These are phyloP conservation scores for Fusarium siculi DNA, from an alignment of 2,329 filamentous ascomycete species.

Conservation along the genomic window DNA sequence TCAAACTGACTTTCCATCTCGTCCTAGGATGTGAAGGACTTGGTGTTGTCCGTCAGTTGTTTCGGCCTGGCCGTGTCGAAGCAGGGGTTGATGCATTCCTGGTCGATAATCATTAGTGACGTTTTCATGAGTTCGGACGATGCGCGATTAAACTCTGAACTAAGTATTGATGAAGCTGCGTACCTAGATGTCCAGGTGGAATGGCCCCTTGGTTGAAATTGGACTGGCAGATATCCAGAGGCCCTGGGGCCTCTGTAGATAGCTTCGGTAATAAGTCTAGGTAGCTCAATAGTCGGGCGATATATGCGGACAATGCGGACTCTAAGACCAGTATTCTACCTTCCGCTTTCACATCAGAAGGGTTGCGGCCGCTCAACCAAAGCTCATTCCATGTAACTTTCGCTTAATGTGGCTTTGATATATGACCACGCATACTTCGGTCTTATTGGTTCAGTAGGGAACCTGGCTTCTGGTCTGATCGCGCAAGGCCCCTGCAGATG, in stretches of 20 bases:
- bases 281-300: neutral
- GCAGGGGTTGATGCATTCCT: neutral
- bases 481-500: accelerated
- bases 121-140: neutral
- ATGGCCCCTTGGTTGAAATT: accelerated
- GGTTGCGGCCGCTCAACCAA: neutral
- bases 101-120: neutral
- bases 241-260: neutral
- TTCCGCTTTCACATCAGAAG: neutral
- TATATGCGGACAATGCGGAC: neutral
- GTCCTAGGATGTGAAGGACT: neutral
- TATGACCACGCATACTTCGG: accelerated
- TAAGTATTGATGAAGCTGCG: neutral
- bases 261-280: neutral
- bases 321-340: neutral
- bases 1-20: neutral
- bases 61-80: neutral
- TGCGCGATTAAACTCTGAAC: neutral
- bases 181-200: accelerated
- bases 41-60: neutral
- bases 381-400: neutral
- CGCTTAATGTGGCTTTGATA: accelerated
- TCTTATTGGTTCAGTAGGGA: neutral
- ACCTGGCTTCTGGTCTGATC: neutral
- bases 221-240: neutral